Evolutionary conservation across 2,329 filamentous ascomycete genomes (phyloP).

Genomic region (Phaeosphaeria sp.): DNA sequence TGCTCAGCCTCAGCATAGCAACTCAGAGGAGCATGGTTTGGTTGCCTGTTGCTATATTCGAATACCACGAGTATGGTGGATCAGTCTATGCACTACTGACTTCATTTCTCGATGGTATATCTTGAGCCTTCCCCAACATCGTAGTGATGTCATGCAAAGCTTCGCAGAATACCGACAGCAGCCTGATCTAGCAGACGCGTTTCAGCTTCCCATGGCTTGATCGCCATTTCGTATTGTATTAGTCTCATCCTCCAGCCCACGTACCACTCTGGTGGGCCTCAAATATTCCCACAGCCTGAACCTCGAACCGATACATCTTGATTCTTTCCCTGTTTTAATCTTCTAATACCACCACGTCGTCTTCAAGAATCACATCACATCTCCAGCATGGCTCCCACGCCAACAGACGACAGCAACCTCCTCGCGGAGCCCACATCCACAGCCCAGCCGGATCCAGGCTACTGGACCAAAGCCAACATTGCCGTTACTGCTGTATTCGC

Average conservation of each 20-base stretch:
- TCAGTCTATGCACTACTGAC: conserved; percentile 23
- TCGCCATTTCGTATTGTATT: conserved; percentile 16
- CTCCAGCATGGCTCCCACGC: conserved; percentile 34
- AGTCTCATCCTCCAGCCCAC: conserved; percentile 10
- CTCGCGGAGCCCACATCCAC: conserved; percentile 12
- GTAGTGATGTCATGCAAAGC: conserved; percentile 10
- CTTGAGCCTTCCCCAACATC: conserved; percentile 22
- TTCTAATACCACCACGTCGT: background rate
- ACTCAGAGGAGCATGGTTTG: conserved; percentile 27
- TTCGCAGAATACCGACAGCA: conserved; percentile 17
- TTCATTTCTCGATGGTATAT: conserved; percentile 37
- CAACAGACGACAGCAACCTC: conserved; percentile 18
- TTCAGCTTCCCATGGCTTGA: conserved; percentile 28
- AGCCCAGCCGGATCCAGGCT: conserved; percentile 16
- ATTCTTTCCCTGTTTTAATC: background rate
- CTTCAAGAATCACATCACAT: background rate
- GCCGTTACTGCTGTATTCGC: conserved; percentile 33
- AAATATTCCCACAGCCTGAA: conserved; percentile 8
- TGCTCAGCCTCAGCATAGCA: conserved; percentile 32
- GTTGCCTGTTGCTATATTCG: conserved; percentile 28
- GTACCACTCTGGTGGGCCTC: conserved; percentile 4
- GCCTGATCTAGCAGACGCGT: conserved; percentile 6
- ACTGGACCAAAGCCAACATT: conserved; percentile 37
- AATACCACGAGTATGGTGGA: conserved; percentile 18
- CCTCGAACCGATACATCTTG: background rate